These are phyloP conservation scores for Podospora fimiseda DNA, from an alignment of 495 filamentous ascomycete genomes.

Conservation along the genomic window DNA sequence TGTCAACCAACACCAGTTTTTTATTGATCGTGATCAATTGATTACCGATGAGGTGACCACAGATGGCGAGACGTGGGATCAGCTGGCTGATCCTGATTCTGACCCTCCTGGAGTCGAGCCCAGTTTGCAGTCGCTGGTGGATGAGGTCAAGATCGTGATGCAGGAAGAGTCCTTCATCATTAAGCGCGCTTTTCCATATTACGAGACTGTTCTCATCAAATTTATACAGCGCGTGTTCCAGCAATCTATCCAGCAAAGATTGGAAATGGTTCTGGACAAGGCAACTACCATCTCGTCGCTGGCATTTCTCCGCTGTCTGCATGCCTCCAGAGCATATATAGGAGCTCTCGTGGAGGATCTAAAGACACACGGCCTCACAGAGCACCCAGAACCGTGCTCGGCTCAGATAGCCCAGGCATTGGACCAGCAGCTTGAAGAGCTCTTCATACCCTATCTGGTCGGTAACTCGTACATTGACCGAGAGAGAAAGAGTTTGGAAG, in stretches of 20 bases:
- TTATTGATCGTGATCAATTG: slow-evolving; percentile 86
- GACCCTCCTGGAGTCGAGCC: slow-evolving; percentile 87
- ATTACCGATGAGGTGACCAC: slow-evolving; percentile 82
- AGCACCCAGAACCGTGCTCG: slow-evolving; percentile 86
- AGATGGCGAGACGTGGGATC: slow-evolving; percentile 82
- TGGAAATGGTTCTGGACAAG: slow-evolving; percentile 95
- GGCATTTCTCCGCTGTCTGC: slow-evolving; percentile 84
- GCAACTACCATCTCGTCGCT: slow-evolving; percentile 83
- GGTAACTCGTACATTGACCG: slow-evolving; percentile 94
- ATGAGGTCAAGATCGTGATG: slow-evolving; percentile 92
- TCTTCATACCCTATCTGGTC: slow-evolving; percentile 93
- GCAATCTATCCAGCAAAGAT: slow-evolving; percentile 89
- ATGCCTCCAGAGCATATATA: slow-evolving; percentile 83
- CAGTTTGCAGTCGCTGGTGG: slow-evolving; percentile 81
- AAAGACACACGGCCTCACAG: slow-evolving; percentile 89
- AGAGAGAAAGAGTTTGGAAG: slow-evolving; percentile 82
- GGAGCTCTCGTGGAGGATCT: slow-evolving; percentile 81
- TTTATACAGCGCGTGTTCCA: slow-evolving; percentile 96
- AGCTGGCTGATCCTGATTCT: slow-evolving; percentile 86
- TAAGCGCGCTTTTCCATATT: slow-evolving; percentile 89
- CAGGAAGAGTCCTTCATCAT: slow-evolving; percentile 96
- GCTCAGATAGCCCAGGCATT: slow-evolving; percentile 77
- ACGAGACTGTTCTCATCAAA: slow-evolving; percentile 84
- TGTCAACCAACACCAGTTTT: slow-evolving; percentile 98
- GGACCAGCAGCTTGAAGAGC: slow-evolving; percentile 92